Evolutionary conservation across 257 asterid species (phyloP).

Genomic region (Solanum neorickii): DNA sequence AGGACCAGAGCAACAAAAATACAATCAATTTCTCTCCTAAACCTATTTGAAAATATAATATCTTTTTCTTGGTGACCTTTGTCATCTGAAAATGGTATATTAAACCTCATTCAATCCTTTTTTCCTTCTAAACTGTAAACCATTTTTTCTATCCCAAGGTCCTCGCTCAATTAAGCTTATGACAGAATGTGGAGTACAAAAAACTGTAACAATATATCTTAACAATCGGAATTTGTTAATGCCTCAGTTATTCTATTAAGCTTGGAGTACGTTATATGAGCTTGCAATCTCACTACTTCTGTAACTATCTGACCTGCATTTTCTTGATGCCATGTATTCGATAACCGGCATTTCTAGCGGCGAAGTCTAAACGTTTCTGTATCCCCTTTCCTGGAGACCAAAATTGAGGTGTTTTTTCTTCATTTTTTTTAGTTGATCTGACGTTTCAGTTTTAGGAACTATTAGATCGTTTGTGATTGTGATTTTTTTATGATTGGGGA

Average conservation of each 20-base stretch:
- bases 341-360: not conserved
- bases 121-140: not conserved
- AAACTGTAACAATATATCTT: not conserved
- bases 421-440: not conserved
- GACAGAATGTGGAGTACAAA: not conserved
- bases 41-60: not conserved
- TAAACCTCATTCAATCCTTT: not conserved
- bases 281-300: not conserved
- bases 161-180: not conserved
- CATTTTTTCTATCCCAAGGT: not conserved
- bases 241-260: not conserved
- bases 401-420: not conserved
- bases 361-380: not conserved
- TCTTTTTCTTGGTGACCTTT: not conserved
- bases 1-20: not conserved
- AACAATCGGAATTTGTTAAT: not conserved
- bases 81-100: not conserved
- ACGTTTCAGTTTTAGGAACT: not conserved
- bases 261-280: not conserved
- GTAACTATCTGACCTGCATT: not conserved
- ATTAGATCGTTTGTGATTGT: not conserved
- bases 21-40: not conserved
- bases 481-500: not conserved
- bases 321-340: not conserved
- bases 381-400: not conserved